Base-by-base conservation (phyloP, 2,329 filamentous ascomycete species). In the Pseudopyricularia cyperi region DNA sequence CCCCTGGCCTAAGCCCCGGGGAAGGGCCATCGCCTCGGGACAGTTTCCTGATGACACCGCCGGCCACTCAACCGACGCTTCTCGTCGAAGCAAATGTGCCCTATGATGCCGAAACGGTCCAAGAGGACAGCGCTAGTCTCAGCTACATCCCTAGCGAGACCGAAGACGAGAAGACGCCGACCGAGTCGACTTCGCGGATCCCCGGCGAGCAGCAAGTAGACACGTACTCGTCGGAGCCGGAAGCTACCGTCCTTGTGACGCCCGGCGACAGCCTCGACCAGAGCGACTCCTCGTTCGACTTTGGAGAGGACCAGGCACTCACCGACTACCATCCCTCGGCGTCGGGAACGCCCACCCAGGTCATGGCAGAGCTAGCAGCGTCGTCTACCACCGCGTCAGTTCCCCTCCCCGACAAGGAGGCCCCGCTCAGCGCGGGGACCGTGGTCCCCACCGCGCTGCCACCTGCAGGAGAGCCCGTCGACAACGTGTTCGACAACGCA, bases 1-100 rank as follows among this genome's bases (percentile, higher is more conserved):
- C 64, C 14, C 65, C 65, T 15, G 62, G 56, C 2, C 54, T 66
- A 22, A 65, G 62, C 53, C 57, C 55, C n/a, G 62, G 63, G 22
- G 56, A 53, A 4, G 58, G 57, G 8, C 57, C 60, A 1, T 65
- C 65, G 4, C 62, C 62, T 33, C 55, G 59, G n/a, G 54, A 59
- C 44, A 65, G 63, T 54, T 17, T 63, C 19, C 48, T 63, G 17
- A 56, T 57, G 15, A 65, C 64, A 15, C 63, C 64, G 7, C 52
- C 49, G 6, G 55, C 52, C 34, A 26, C 54, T 12, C 56, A 42
- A 42, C 22, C 37, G 37, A 42, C 6, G 17, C 17, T 19, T 11
- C n/a, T 42, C 1, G 17, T 19, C 37, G 22, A 11, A n/a, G 22
- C 22, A 42, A n/a, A n/a, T 19, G 11, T 42, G 7, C 11, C 37